Conservation (phyloP, 805 yeast species). For the Myxozyma neglecta region DNA sequence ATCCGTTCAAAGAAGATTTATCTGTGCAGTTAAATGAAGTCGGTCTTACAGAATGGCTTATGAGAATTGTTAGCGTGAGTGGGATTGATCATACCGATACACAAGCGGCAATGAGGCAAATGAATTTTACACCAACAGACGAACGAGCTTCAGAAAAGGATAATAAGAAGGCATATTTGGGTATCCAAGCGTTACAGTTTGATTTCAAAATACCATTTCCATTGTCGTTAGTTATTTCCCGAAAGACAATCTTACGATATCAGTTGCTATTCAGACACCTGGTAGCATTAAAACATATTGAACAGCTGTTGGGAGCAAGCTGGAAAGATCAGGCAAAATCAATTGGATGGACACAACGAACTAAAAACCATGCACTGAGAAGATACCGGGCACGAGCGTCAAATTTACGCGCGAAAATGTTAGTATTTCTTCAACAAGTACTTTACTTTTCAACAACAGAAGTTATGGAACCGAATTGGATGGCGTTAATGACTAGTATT, state of each 20-base stretch:
- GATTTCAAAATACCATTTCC: constrained; percentile 74
- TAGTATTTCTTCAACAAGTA: constrained; percentile 56
- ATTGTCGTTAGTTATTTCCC: constrained; percentile 67
- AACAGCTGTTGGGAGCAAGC: constrained; percentile 57
- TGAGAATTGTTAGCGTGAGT: constrained; percentile 40
- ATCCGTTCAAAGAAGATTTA: constrained; percentile 42
- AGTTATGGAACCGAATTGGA: constrained; percentile 60
- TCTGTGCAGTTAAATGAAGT: constrained; percentile 39
- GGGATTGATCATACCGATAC: constrained; percentile 39
- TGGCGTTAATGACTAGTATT: constrained; percentile 41
- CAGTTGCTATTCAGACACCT: constrained; percentile 77
- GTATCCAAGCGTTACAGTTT: constrained; percentile 42
- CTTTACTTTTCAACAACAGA: constrained; percentile 57
- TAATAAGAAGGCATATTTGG: constrained; percentile 33
- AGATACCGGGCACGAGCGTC: constrained; percentile 35
- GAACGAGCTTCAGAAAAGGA: constrained; percentile 24
- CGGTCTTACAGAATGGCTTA: constrained; percentile 41
- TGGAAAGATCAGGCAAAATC: constrained; percentile 72
- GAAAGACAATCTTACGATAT: constrained; percentile 70
- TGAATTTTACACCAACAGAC: constrained; percentile 9
- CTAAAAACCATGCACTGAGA: constrained; percentile 34
- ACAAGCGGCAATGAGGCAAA: constrained; percentile 17
- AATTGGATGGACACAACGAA: constrained; percentile 68
- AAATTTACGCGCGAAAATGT: constrained; percentile 50
- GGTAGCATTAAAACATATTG: constrained; percentile 61